phyloP scores from a whole-genome alignment of 129 eudicot genomes.

The Dittrichia graveolens region DNA sequence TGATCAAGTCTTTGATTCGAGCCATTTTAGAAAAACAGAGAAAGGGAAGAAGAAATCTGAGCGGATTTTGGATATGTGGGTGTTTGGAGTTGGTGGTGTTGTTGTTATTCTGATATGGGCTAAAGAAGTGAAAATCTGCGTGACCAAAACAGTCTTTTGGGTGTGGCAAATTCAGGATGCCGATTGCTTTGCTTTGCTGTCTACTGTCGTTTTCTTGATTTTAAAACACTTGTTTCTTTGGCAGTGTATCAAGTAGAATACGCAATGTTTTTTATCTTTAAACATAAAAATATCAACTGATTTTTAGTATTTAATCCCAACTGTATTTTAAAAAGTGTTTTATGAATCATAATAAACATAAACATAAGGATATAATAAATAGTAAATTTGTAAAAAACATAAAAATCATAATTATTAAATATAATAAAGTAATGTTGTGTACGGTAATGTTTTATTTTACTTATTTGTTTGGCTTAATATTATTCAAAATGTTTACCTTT shows the following conservation, averaged over 20 bases:
- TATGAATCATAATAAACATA: neutral
- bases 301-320: no score
- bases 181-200: constrained; percentile 44
- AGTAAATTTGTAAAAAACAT: no score
- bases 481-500: neutral
- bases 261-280: neutral
- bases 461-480: neutral
- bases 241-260: neutral
- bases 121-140: constrained; percentile 22
- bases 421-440: no score
- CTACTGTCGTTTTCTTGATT: constrained; percentile 17
- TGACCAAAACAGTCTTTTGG: constrained; percentile 16
- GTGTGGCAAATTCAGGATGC: constrained; percentile 8
- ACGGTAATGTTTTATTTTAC: no score
- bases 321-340: neutral
- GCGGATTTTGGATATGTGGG: neutral
- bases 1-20: constrained; percentile 42
- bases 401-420: no score
- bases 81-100: constrained; percentile 5
- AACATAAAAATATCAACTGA: neutral
- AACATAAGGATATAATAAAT: no score
- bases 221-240: neutral
- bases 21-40: constrained; percentile 21
- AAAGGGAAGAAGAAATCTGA: neutral
- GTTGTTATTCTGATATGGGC: constrained; percentile 5